Base-by-base conservation (phyloP, 768 basidiomycete species). In the Tulasnella sp. region DNA sequence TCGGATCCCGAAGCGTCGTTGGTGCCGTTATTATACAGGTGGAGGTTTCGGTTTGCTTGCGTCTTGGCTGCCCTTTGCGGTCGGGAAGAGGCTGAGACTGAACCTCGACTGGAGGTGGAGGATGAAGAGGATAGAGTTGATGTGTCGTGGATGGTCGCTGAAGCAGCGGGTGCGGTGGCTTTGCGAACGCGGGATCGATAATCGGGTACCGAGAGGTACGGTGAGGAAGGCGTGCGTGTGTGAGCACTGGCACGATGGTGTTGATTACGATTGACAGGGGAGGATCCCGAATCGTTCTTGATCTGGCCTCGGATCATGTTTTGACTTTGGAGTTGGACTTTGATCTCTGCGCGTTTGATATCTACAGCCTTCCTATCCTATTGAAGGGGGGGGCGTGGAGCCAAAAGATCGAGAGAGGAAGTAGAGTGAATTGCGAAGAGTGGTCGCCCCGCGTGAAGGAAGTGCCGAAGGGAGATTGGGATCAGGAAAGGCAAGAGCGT, bases 221-320 rank as follows among this genome's bases (percentile, higher is more conserved):
- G 27, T 0, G 5, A n/a, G 11, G 27, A 29, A 7, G 41, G 42
- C n/a, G 55, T 43, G 23, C n/a, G 26, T 17, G 55, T 1, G 9
- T 50, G 47, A 17, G 50, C 32, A 17, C 45, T 56, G 55, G 38
- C 41, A 23, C 44, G 55, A 19, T 48, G 54, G n/a, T 51, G 51
- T 3, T 43, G 56, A 41, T 59, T 45, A 19, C 32, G 26, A 15
- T 11, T 30, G 15, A 8, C 24, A 15, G 48, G 30, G 34, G 47
- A 38, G 34, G 47, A 38, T 7, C 47, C 13, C 24, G 54, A 17
- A 15, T 48, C 44, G 21, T 24, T 47, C 24, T 60, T 62, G 4
- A 47, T 42, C 29, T 63, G 61, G 0, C 61, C 61, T 27, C 61
- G 58, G n/a, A 63, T 56, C 45, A 51, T 61, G 41, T 60, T 60